These are phyloP conservation scores for Bremia lactucae DNA, from an alignment of 352 stramenopile species.

Conservation along the genomic window DNA sequence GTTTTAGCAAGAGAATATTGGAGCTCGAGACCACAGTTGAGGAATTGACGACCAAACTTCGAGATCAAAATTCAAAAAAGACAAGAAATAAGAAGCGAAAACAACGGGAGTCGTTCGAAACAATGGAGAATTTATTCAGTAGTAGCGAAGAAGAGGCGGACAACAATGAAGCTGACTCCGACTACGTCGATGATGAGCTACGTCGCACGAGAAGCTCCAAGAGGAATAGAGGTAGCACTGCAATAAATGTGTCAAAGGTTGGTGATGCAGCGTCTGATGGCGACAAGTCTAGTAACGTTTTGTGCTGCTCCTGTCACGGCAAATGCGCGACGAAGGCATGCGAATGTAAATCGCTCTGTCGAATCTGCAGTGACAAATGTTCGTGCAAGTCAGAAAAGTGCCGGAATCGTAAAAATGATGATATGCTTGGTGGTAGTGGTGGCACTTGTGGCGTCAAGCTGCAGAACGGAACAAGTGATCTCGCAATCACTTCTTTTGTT, in stretches of 20 bases:
- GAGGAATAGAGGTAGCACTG: neutral
- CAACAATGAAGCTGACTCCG: slow-evolving; percentile 41
- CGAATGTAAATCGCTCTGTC: slow-evolving; percentile 38
- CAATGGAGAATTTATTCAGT: slow-evolving; percentile 34
- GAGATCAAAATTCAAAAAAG: slow-evolving; percentile 22
- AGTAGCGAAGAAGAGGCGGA: slow-evolving; percentile 50
- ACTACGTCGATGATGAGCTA: slow-evolving; percentile 54
- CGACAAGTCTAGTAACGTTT: slow-evolving; percentile 21
- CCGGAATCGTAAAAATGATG: slow-evolving; percentile 20
- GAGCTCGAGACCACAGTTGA: slow-evolving; percentile 10
- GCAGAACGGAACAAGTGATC: neutral
- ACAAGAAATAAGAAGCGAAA: slow-evolving; percentile 31
- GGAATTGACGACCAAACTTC: slow-evolving; percentile 13
- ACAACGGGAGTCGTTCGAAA: slow-evolving; percentile 26
- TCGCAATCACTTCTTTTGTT: neutral
- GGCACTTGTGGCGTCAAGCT: neutral
- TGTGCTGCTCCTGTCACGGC: slow-evolving; percentile 55
- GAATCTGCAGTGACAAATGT: slow-evolving; percentile 34
- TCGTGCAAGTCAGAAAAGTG: slow-evolving; percentile 49
- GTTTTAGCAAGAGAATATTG: slow-evolving; percentile 7
- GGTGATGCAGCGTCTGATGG: slow-evolving; percentile 43
- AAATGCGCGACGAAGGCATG: slow-evolving; percentile 70
- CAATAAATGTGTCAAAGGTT: slow-evolving; percentile 1
- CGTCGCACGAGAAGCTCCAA: slow-evolving; percentile 1
- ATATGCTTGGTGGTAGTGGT: too few relatives aligned